Base-by-base conservation (phyloP, 2,329 filamentous ascomycete genomes). In the Neopestalotiopsis sp. region DNA sequence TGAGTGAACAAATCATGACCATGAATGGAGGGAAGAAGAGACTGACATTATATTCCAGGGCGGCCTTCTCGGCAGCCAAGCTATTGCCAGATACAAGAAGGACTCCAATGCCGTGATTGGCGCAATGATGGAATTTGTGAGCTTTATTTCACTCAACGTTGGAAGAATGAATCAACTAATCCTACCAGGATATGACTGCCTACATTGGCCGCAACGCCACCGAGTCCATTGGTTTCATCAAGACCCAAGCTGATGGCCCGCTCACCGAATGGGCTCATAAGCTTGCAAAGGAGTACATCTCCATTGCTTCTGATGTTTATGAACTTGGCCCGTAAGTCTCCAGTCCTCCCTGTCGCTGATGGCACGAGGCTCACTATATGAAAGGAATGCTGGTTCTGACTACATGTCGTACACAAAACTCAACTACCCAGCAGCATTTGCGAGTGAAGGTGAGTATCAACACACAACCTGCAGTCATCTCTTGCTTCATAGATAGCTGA, bases 51-150 rank as follows among this genome's bases (percentile, higher is more conserved):
- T 10, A 38, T 1, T 9, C 4, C 34, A 38, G 34, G 70, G 58
- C n/a, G 70, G 70, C 7, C 45, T 70, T 30, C 83, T 92, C 1
- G 90, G 90, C 63, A 91, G 89, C 61, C 90, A 93, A 75, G 90
- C 89, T 9, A 88, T 94, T 75, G 93, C 92, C 79, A 84, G 85
- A 59, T 83, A 86, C 14, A 94, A 94, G 78, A 87, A 89, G 77
- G 86, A 88, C 74, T 82, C 87, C 56, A 85, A 86, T 56, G 85
- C 86, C 6, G 84, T 89, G 63, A 85, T 94, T 73, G 92, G 91
- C 72, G 91, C 91, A 45, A 94, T 94, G 92, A 84, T 94, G 71
- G 91, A 94, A 78, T 81, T 81, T 70, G 65, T 67, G 34, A 67
- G 65, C 40, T 12, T 28, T 10, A 12, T 12, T 9, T 12, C 4